Evolutionary conservation across 208 protist species (phyloP).

Genomic region (Trypanosoma theileri): DNA sequence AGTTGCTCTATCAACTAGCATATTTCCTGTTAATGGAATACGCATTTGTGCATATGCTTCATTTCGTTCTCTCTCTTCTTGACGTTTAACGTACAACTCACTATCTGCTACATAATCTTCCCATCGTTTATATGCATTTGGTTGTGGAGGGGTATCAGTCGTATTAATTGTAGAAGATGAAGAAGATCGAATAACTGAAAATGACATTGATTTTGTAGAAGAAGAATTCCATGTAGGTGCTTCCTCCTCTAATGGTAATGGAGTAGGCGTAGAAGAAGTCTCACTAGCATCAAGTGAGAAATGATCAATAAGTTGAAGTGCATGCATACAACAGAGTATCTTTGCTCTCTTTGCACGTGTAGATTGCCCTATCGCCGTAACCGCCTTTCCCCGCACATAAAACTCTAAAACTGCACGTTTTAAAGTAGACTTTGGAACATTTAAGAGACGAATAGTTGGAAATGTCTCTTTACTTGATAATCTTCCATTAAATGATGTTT

Average conservation of each 20-base stretch:
- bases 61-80: conserved; percentile 9
- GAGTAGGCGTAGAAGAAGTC: background rate
- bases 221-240: background rate
- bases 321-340: conserved; percentile 80
- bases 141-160: conserved; percentile 13
- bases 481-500: background rate
- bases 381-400: conserved; percentile 17
- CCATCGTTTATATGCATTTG: conserved; percentile 35
- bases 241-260: conserved; percentile 18
- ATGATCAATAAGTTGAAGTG: conserved; percentile 63
- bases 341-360: conserved; percentile 44
- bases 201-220: no score
- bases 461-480: background rate
- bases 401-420: conserved; percentile 56
- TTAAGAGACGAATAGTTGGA: conserved; percentile 25
- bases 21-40: conserved; percentile 44
- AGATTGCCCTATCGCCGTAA: conserved; percentile 64
- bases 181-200: no score
- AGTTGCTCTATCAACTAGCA: conserved; percentile 51
- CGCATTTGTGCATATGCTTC: conserved; percentile 28
- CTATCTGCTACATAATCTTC: conserved; percentile 43
- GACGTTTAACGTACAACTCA: conserved; percentile 31
- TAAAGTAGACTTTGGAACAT: conserved; percentile 38
- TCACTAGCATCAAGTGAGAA: conserved; percentile 30
- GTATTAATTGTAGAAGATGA: background rate